Conservation (phyloP, 1,139 yeast genomes). For the Geotrichum aggregatum region DNA sequence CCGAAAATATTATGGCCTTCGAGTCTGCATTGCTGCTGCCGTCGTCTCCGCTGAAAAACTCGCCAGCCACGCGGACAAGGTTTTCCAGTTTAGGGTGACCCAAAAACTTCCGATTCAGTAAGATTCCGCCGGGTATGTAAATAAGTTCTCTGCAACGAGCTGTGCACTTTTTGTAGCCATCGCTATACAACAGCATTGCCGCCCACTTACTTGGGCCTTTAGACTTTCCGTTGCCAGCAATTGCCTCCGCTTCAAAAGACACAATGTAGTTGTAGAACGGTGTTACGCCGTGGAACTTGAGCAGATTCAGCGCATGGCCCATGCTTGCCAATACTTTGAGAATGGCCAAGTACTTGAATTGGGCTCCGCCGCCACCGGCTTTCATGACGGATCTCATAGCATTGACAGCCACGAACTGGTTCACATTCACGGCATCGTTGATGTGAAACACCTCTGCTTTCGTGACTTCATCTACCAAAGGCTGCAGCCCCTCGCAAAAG, state of each 20-base stretch:
- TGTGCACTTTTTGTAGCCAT: slow-evolving; percentile 46
- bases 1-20: slow-evolving; percentile 81
- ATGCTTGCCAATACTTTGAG: slow-evolving; percentile 59
- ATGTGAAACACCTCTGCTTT: slow-evolving; percentile 59
- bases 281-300: slow-evolving; percentile 76
- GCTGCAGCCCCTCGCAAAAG: slow-evolving; percentile 57
- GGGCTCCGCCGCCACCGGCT: slow-evolving; percentile 27
- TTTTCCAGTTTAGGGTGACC: slow-evolving; percentile 77
- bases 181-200: slow-evolving; percentile 48
- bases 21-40: slow-evolving; percentile 42
- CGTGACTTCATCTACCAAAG: slow-evolving; percentile 56
- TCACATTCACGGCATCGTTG: slow-evolving; percentile 61
- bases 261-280: slow-evolving; percentile 58
- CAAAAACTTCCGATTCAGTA: slow-evolving; percentile 33
- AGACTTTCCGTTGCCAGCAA: slow-evolving; percentile 20
- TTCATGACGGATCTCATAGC: slow-evolving; percentile 49
- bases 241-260: slow-evolving; percentile 16
- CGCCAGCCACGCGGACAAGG: slow-evolving; percentile 39
- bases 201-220: slow-evolving; percentile 31
- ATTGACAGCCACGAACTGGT: slow-evolving; percentile 69
- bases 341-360: slow-evolving; percentile 32
- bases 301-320: slow-evolving; percentile 52
- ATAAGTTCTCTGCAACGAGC: slow-evolving; percentile 46
- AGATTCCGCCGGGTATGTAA: slow-evolving; percentile 35
- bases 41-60: slow-evolving; percentile 17